Conservation (phyloP, 768 basidiomycete species). For the Termitomyces eurrhizus region DNA sequence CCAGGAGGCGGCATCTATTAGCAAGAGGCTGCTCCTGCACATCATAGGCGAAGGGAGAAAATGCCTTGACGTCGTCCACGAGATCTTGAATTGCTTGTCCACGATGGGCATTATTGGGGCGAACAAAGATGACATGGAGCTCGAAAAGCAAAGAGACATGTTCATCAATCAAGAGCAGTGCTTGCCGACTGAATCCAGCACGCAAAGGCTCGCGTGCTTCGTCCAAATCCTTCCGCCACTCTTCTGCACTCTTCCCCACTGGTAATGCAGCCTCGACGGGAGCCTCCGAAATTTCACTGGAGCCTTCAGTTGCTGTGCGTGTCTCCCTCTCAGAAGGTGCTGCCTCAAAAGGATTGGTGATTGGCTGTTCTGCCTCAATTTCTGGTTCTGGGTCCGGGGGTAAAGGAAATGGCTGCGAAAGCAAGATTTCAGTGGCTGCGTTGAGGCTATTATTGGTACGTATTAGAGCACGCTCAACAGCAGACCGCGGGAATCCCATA, state of each 20-base stretch:
- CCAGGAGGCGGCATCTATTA: slow-evolving; percentile 81
- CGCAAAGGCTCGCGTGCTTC: slow-evolving; percentile 63
- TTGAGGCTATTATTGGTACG: slow-evolving; percentile 87
- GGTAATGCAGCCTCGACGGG: slow-evolving; percentile 11
- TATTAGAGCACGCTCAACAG: slow-evolving; percentile 77
- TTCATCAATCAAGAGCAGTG: slow-evolving; percentile 79
- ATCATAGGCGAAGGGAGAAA: slow-evolving; percentile 62
- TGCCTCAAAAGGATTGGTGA: slow-evolving; percentile 12
- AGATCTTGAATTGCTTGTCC: slow-evolving; percentile 66
- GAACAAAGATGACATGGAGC: slow-evolving; percentile 77
- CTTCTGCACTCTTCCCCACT: slow-evolving; percentile 49
- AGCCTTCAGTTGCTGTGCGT: slow-evolving; percentile 21
- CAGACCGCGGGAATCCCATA: slow-evolving; percentile 95
- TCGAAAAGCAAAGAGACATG: slow-evolving; percentile 89
- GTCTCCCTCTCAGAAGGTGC: slow-evolving; percentile 25
- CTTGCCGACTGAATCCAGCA: slow-evolving; percentile 59
- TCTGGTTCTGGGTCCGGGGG: slow-evolving; percentile 61
- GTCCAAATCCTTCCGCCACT: slow-evolving; percentile 65
- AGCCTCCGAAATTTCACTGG: slow-evolving; percentile 18
- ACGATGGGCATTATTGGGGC: slow-evolving; percentile 53
- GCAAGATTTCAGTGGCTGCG: slow-evolving; percentile 82
- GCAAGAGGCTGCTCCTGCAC: slow-evolving; percentile 73
- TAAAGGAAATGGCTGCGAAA: slow-evolving; percentile 77
- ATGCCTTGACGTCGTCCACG: slow-evolving; percentile 71
- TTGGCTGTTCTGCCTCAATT: slow-evolving; percentile 21